Evolutionary conservation across 345 rosid species (phyloP).

Genomic region (Rhizophora mangle): DNA sequence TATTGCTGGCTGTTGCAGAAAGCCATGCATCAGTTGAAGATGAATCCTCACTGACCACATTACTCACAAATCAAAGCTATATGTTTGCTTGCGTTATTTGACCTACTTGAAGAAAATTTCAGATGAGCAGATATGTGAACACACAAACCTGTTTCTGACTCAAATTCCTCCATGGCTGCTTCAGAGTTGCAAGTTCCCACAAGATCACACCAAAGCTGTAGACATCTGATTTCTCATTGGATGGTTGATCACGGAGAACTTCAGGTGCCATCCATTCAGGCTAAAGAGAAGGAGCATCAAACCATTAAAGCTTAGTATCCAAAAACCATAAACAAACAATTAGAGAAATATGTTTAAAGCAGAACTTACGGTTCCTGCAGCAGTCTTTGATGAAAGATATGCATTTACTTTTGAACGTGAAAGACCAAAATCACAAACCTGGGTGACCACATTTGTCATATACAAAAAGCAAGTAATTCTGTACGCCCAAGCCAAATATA

Average conservation of each 20-base stretch:
- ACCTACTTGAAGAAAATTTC: background rate
- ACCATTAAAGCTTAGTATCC: slow-evolving; percentile 1
- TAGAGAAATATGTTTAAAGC: background rate
- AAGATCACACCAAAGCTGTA: slow-evolving; percentile 33
- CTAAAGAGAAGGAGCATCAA: slow-evolving; percentile 9
- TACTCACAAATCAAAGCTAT: background rate
- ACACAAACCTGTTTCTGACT: slow-evolving; percentile 23
- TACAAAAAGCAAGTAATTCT: background rate
- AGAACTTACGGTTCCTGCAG: slow-evolving; percentile 29
- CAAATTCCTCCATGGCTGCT: slow-evolving; percentile 25
- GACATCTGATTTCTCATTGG: slow-evolving; percentile 30
- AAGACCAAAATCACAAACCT: slow-evolving; percentile 33
- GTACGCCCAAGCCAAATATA: background rate
- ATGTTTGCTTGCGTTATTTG: background rate
- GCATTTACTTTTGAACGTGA: slow-evolving; percentile 28
- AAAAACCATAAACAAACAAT: background rate
- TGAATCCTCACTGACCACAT: too few relatives aligned
- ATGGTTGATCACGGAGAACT: slow-evolving; percentile 24
- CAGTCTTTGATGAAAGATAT: slow-evolving; percentile 22
- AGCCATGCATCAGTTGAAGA: too few relatives aligned
- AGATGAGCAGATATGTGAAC: background rate
- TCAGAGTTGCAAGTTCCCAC: slow-evolving; percentile 29
- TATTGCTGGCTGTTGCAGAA: too few relatives aligned
- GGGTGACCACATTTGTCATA: slow-evolving; percentile 1
- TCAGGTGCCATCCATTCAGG: slow-evolving; percentile 38